These are phyloP conservation scores for Apiospora arundinis DNA, from an alignment of 2,329 filamentous ascomycete species.

Conservation along the genomic window DNA sequence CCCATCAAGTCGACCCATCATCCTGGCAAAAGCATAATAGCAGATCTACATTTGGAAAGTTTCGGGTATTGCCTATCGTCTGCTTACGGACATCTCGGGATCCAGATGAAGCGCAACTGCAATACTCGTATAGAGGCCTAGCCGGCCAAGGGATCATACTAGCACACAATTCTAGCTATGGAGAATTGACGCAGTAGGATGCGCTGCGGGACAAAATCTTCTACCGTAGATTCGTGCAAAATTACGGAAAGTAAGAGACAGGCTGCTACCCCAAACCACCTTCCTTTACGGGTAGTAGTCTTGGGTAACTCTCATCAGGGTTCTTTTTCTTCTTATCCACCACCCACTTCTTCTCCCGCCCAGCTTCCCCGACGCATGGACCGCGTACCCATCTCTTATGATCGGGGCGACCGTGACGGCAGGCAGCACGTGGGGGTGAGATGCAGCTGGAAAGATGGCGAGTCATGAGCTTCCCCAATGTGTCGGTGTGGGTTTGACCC, in stretches of 20 bases:
- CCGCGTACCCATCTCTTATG: neutral
- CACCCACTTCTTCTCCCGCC: too few relatives aligned
- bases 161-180: too few relatives aligned
- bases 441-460: neutral
- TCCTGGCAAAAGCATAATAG: neutral
- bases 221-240: too few relatives aligned
- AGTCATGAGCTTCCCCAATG: neutral
- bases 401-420: neutral
- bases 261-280: too few relatives aligned
- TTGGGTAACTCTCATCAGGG: too few relatives aligned
- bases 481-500: neutral
- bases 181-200: too few relatives aligned
- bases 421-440: too few relatives aligned
- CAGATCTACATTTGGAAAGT: neutral
- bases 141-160: too few relatives aligned
- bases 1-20: neutral
- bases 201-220: too few relatives aligned
- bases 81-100: neutral
- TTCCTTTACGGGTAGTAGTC: too few relatives aligned
- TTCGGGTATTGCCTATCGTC: neutral
- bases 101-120: neutral
- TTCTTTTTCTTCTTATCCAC: too few relatives aligned
- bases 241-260: too few relatives aligned
- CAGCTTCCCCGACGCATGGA: neutral
- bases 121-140: neutral